These are phyloP conservation scores for Eimeria praecox DNA, from an alignment of 169 alveolate species.

Conservation along the genomic window DNA sequence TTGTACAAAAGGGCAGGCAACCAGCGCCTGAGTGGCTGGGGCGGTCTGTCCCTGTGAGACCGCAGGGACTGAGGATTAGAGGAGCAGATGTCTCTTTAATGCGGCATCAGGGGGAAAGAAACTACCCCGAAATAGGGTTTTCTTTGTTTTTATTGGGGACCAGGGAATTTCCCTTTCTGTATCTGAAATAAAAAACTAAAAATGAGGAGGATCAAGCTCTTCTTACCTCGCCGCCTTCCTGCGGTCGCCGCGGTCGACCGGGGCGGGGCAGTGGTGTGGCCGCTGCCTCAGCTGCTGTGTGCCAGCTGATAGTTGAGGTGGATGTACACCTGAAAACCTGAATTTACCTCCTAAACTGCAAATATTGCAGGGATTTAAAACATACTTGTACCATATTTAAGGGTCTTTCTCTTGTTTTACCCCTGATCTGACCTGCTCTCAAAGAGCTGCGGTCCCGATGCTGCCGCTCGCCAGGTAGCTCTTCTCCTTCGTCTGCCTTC, in stretches of 20 bases:
- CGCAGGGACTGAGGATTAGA: neutral
- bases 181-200: no score
- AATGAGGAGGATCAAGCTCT: neutral
- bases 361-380: neutral
- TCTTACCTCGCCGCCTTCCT: neutral
- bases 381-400: neutral
- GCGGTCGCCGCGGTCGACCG: conserved; percentile 33
- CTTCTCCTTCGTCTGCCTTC: neutral
- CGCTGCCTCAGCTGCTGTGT: conserved; percentile 3
- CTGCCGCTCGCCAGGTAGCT: conserved; percentile 42
- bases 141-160: no score
- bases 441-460: conserved; percentile 28
- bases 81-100: neutral
- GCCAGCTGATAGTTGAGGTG: neutral
- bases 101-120: neutral
- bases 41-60: conserved; percentile 8
- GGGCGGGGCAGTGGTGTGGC: neutral
- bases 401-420: neutral
- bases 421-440: neutral
- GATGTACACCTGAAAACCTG: neutral
- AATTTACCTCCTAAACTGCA: neutral
- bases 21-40: neutral
- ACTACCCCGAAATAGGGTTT: neutral
- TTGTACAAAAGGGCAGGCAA: neutral
- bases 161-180: neutral